These are phyloP conservation scores for Pholiota conissans DNA, from an alignment of 768 basidiomycete species.

Conservation along the genomic window DNA sequence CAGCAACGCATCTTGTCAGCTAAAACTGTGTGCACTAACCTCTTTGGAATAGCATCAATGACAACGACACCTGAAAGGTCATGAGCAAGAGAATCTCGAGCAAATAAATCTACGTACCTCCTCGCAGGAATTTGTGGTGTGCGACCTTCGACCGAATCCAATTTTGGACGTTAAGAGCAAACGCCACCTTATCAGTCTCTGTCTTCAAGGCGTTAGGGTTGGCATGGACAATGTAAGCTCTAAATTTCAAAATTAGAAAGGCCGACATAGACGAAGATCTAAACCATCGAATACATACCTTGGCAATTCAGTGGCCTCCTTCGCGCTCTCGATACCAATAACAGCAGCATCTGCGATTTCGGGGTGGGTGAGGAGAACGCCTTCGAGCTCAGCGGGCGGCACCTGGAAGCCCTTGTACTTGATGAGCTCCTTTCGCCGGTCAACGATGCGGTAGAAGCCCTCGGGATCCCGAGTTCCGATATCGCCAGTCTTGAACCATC, in stretches of 20 bases:
- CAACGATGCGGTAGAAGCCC: conserved; percentile 76
- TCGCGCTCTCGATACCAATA: conserved; percentile 66
- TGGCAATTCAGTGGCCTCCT: conserved; percentile 81
- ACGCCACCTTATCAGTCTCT: conserved; percentile 36
- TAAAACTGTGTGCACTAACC: conserved; percentile 33
- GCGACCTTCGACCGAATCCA: conserved; percentile 76
- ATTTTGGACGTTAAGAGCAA: conserved; percentile 50
- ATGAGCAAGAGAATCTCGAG: conserved; percentile 17
- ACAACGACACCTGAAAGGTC: conserved; percentile 60
- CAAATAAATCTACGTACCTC: conserved; percentile 38
- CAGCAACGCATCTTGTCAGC: not conserved
- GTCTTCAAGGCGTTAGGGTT: conserved; percentile 35
- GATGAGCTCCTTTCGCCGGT: conserved; percentile 73
- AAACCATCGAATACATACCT: conserved; percentile 49
- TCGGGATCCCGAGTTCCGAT: conserved; percentile 65
- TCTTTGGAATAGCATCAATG: conserved; percentile 68
- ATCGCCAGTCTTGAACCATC: conserved; percentile 92
- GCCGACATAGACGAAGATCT: not conserved
- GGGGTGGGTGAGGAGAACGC: conserved; percentile 70
- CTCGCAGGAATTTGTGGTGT: conserved; percentile 76
- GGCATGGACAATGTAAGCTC: conserved; percentile 65
- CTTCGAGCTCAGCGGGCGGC: conserved; percentile 85
- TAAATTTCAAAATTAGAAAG: conserved; percentile 18
- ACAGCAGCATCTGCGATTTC: conserved; percentile 81
- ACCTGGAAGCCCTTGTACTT: conserved; percentile 90